Evolutionary conservation across 257 asterid genomes (phyloP).

Genomic region (Fraxinus quadrangulata): DNA sequence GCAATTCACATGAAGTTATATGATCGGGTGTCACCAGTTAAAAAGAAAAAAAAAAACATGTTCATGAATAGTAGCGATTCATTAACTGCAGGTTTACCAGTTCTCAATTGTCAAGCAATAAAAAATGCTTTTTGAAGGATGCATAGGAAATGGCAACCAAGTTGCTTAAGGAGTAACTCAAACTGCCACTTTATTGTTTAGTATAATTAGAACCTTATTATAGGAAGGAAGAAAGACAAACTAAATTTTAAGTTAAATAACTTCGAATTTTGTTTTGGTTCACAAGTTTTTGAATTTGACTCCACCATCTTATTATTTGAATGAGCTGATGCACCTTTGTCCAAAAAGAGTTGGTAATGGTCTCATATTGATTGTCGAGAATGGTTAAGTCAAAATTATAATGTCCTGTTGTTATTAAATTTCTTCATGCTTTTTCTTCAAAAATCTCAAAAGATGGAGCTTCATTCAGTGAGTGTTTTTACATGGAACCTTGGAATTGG

Average conservation of each 20-base stretch:
- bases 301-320: background rate
- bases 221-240: constrained; percentile 3
- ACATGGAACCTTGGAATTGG: constrained; percentile 14
- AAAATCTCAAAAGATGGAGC: background rate
- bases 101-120: background rate
- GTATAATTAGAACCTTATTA: background rate
- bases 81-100: background rate
- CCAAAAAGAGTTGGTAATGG: background rate
- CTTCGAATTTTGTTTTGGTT: background rate
- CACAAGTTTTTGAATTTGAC: background rate
- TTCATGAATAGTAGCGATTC: background rate
- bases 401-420: background rate
- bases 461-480: constrained; percentile 17
- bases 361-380: background rate
- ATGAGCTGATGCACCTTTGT: constrained; percentile 14
- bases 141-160: background rate
- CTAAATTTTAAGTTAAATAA: background rate
- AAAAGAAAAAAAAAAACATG: constrained; percentile 6
- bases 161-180: background rate
- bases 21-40: constrained; percentile 13
- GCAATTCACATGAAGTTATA: constrained; percentile 4
- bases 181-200: background rate
- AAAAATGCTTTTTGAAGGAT: background rate
- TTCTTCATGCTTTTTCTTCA: constrained; percentile 6
- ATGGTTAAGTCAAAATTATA: constrained; percentile 1